Conservation (phyloP, 1,284 basidiomycete species). For the Mycena sp. region DNA sequence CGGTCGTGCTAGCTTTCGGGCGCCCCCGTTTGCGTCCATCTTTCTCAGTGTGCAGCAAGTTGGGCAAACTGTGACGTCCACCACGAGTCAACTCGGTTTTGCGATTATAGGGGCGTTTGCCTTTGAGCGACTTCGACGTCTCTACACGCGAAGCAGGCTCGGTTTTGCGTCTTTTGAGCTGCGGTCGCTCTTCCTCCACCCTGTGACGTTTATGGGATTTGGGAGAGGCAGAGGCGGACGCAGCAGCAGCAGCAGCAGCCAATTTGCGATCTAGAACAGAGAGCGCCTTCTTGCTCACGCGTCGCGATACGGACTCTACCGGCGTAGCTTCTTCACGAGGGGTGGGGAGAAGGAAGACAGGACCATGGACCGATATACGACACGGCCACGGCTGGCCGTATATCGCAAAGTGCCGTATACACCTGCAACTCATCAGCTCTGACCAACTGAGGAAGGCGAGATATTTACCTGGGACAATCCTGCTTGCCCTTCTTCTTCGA, state of each 20-base stretch:
- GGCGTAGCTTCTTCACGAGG: constrained; percentile 65
- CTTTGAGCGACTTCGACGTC: constrained; percentile 18
- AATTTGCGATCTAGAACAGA: constrained; percentile 65
- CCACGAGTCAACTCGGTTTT: too few species aligned
- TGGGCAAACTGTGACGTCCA: constrained; percentile 23
- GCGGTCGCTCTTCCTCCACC: constrained; percentile 47
- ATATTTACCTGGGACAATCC: constrained; percentile 74
- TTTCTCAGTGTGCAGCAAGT: constrained; percentile 3
- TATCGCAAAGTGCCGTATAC: constrained; percentile 80
- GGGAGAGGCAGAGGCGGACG: constrained; percentile 38
- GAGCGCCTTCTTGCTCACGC: constrained; percentile 59
- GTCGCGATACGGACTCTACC: constrained; percentile 41
- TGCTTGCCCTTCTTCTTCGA: constrained; percentile 68
- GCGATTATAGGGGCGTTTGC: neutral
- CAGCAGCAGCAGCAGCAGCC: constrained; percentile 50
- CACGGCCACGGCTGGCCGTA: constrained; percentile 76
- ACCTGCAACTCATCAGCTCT: constrained; percentile 53
- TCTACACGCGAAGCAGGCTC: constrained; percentile 37
- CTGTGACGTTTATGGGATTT: constrained; percentile 40
- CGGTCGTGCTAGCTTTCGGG: constrained; percentile 2
- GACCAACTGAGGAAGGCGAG: neutral
- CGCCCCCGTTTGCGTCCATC: constrained; percentile 2
- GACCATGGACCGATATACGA: constrained; percentile 61
- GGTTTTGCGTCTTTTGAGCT: constrained; percentile 54
- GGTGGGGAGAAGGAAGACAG: constrained; percentile 51